Base-by-base conservation (phyloP, 116 monocot species). In the Cymodocea nodosa region DNA sequence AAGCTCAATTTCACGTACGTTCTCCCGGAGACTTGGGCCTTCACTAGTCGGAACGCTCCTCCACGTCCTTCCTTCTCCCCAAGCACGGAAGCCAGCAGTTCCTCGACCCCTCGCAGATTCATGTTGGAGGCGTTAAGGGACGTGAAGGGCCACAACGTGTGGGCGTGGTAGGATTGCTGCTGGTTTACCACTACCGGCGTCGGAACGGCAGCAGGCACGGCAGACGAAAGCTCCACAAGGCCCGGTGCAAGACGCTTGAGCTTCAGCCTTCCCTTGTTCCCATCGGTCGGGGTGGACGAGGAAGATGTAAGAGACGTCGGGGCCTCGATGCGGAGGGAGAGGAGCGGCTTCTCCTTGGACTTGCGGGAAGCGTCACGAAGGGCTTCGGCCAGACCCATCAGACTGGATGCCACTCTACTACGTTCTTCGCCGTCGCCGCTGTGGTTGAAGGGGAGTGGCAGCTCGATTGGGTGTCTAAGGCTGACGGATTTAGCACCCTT, bases 221-320 rank as follows among this genome's bases (percentile, higher is more conserved):
- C 75, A 5, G 89, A 82, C 2, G 98, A 99, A 56, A 99, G 87
- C 70, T 99, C 84, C 6, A 99, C 85, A 2, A 84, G 84, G 34
- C 92, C 92, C 0, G 99, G 99, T 14, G 89, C 92, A 7, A 99
- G 84, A 52, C 84, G 92, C 59, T 89, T 99, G 66, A 99, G 84
- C 85, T 92, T 92, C 34, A 99, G 89, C 73, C 73, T 80, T 51
- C 82, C 69, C 68, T 66, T n/a, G n/a, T n/a, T 82, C 52, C 84
- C 69, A 17, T 77, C 76, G 6, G 76, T 49, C 4, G 77, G 66
- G 4, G 62, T 66, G 4, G 85, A 80, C 23, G 87, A 77, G 13
- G 89, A 75, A 6, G 87, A 83, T 7, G 89, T 74, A 37, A 92
- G 82, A 18, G 92, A 99, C 2, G 92, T 87, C 7, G 92, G 92